Conservation (phyloP, 2,329 filamentous ascomycete genomes). For the Hymenoscyphus fraxineus region DNA sequence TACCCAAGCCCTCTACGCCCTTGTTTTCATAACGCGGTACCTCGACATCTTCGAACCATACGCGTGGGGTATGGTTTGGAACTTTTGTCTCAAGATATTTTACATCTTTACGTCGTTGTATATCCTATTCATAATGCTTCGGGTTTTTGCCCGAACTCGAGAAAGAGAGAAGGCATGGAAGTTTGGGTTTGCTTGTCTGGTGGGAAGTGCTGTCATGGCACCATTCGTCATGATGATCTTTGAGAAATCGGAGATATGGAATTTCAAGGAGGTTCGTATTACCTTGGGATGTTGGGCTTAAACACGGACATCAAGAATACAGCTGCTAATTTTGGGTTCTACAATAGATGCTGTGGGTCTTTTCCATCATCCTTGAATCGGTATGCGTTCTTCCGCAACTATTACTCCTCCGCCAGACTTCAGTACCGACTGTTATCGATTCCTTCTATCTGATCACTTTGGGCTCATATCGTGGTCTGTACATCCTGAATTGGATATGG, state of each 20-base stretch:
- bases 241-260: constrained; percentile 44
- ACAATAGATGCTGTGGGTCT: constrained; percentile 72
- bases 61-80: constrained; percentile 54
- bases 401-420: constrained; percentile 88
- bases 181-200: constrained; percentile 67
- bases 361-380: constrained; percentile 89
- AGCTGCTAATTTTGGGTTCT: not conserved
- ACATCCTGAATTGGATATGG: constrained; percentile 87
- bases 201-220: constrained; percentile 61
- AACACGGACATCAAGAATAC: not conserved
- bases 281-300: not conserved
- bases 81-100: constrained; percentile 81
- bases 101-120: constrained; percentile 83
- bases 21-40: constrained; percentile 85
- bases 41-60: constrained; percentile 65
- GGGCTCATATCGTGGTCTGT: constrained; percentile 82
- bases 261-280: constrained; percentile 47
- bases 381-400: constrained; percentile 88
- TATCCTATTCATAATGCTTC: constrained; percentile 83
- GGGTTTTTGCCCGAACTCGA: constrained; percentile 78
- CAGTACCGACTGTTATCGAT: constrained; percentile 90
- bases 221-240: constrained; percentile 73
- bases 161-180: constrained; percentile 95
- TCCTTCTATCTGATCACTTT: constrained; percentile 91
- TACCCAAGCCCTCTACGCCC: constrained; percentile 80